Conservation (phyloP, 192 early-diverging fungal species). For the Chytriomyces sp. region DNA sequence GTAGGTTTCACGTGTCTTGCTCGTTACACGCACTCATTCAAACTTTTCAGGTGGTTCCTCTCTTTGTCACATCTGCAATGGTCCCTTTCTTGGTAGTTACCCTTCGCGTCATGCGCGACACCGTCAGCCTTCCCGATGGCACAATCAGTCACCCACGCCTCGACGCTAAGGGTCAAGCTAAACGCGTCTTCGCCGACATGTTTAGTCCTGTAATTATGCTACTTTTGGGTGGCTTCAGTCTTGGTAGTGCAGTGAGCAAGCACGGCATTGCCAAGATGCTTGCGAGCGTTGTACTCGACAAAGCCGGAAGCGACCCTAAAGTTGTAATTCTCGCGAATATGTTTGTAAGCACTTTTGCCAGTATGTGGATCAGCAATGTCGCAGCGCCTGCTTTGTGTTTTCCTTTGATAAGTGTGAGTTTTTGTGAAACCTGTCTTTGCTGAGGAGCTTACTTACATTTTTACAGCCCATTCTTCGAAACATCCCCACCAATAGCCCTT, state of each 20-base stretch:
- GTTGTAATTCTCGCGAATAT: conserved; percentile 89
- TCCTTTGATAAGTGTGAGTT: conserved; percentile 75
- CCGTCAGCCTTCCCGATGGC: conserved; percentile 39
- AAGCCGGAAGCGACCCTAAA: conserved; percentile 84
- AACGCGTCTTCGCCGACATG: conserved; percentile 89
- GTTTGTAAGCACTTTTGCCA: conserved; percentile 94
- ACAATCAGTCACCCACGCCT: conserved; percentile 55
- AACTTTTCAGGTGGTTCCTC: conserved; percentile 70
- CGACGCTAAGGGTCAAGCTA: conserved; percentile 74
- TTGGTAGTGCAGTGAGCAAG: conserved; percentile 93
- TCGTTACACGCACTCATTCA: background rate
- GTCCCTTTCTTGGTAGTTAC: conserved; percentile 85
- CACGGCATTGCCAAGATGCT: conserved; percentile 91
- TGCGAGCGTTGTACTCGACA: conserved; percentile 84
- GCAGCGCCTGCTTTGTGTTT: conserved; percentile 97
- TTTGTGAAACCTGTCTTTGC: background rate
- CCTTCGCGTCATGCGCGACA: conserved; percentile 79
- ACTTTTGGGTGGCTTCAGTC: conserved; percentile 89
- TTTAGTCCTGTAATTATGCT: conserved; percentile 96
- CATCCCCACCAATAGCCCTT: conserved; percentile 75
- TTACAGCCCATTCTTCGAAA: conserved; percentile 86
- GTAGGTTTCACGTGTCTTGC: conserved; percentile 40
- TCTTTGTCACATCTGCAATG: conserved; percentile 88
- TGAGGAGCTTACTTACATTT: background rate
- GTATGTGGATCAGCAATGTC: conserved; percentile 99